Evolutionary conservation across 768 basidiomycete species (phyloP).

Genomic region (Boletellus ananiceps): DNA sequence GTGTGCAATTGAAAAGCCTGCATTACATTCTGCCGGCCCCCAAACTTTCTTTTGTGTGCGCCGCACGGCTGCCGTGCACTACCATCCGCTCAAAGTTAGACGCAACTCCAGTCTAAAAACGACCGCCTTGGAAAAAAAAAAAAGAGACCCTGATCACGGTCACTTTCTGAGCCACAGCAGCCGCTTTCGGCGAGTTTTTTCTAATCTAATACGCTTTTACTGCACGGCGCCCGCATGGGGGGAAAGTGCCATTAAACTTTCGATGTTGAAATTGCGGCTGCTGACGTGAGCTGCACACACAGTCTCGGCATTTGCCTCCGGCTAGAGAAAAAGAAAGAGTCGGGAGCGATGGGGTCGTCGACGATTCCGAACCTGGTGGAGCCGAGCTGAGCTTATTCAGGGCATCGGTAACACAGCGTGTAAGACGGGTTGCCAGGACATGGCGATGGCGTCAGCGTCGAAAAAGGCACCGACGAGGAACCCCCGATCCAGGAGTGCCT

Average conservation of each 20-base stretch:
- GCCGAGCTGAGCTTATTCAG: slow-evolving; percentile 5
- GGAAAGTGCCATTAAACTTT: slow-evolving; percentile 26
- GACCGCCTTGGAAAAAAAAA: background rate
- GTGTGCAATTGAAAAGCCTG: slow-evolving; percentile 6
- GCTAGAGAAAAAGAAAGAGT: slow-evolving; percentile 1
- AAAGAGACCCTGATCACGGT: no score
- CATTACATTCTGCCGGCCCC: slow-evolving; percentile 8
- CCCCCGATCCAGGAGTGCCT: no score
- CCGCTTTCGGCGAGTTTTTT: no score
- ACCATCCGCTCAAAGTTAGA: slow-evolving; percentile 1
- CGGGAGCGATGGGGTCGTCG: background rate
- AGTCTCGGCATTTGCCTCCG: slow-evolving; percentile 2
- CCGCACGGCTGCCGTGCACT: slow-evolving; percentile 8
- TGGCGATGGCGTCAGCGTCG: no score
- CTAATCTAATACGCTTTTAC: no score
- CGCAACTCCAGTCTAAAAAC: background rate
- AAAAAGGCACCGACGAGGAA: no score
- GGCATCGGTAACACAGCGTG: slow-evolving; percentile 2
- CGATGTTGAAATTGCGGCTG: slow-evolving; percentile 33
- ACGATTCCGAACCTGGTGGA: background rate
- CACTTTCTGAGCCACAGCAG: no score
- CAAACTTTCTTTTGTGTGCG: slow-evolving; percentile 16
- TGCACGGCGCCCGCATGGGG: no score
- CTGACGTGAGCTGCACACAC: slow-evolving; percentile 31
- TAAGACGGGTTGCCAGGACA: background rate